Evolutionary conservation across 257 asterid genomes (phyloP), one percentile per base, ranked within the genome.

Genomic region (Gentiana straminea): DNA sequence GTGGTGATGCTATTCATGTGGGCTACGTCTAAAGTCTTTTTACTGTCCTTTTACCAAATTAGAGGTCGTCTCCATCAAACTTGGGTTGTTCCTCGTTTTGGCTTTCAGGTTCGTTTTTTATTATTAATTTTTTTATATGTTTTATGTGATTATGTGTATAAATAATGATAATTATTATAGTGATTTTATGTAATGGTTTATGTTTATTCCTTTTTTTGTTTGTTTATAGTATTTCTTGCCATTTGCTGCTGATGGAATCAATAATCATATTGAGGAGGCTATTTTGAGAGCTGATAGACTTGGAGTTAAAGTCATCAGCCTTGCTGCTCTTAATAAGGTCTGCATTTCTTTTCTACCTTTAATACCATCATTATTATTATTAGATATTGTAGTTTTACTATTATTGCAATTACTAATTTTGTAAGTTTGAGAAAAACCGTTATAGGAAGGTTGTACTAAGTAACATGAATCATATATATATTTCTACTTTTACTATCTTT

Each of bases 321-420:
- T 91, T 66, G 98, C 98, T 46, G 96, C 98, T 54, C 64, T 92
- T 13, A 91, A 91, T 73, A 91, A 91, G 98, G 98, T 89, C 34
- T n/a, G 50, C 45, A 24, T 24, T 24, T 13, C 58, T 11, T 33
- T 6, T 45, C 6, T 15, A 51, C 46, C 54, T 38, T 45, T 5
- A 3, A 6, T 24, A 24, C 24, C 24, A 24, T 24, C 24, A 24
- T 24, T 24, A 24, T 24, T 24, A 24, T 24, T 24, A 24, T 24
- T 24, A 24, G 24, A 24, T 24, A 24, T 24, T 24, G 24, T 24
- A 24, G 24, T 24, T 24, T 24, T 24, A 24, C 24, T 24, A 24
- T 24, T 24, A 24, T 24, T 24, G 24, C 24, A 24, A 24, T 24
- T 24, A 24, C 24, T 24, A 0, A 24, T 24, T 24, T 24, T 24